These are phyloP conservation scores for Fennellomyces sp. DNA, from an alignment of 371 early-diverging fungal species.

Conservation along the genomic window DNA sequence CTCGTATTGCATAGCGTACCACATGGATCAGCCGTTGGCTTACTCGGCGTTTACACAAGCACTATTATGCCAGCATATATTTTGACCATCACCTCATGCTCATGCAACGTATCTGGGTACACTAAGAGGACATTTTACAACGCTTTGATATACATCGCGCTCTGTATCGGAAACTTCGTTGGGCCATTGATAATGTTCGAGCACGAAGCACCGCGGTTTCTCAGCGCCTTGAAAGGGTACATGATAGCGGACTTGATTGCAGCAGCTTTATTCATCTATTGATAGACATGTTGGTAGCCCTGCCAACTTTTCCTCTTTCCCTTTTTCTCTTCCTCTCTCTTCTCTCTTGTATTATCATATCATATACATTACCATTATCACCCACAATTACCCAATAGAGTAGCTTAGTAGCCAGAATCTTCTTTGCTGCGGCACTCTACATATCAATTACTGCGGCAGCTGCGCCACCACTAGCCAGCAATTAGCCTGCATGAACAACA, in stretches of 20 bases:
- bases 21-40: background rate
- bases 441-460: too few relatives aligned
- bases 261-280: background rate
- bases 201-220: slow-evolving; percentile 13
- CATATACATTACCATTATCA: too few relatives aligned
- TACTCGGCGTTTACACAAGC: slow-evolving; percentile 9
- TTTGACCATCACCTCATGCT: slow-evolving; percentile 5
- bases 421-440: too few relatives aligned
- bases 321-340: too few relatives aligned
- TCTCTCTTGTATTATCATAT: too few relatives aligned
- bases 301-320: too few relatives aligned
- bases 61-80: slow-evolving; percentile 4
- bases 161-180: slow-evolving; percentile 15
- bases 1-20: slow-evolving; percentile 2
- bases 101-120: slow-evolving; percentile 12
- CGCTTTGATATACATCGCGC: background rate
- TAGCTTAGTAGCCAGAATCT: too few relatives aligned
- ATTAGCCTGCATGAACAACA: too few relatives aligned
- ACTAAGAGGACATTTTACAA: slow-evolving; percentile 19
- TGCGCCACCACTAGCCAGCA: too few relatives aligned
- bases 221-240: slow-evolving; percentile 16
- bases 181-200: slow-evolving; percentile 21
- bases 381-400: too few relatives aligned
- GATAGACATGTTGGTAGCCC: too few relatives aligned
- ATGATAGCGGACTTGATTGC: slow-evolving; percentile 28